phyloP scores from a whole-genome alignment of 139 green algal genomes.

The Chlamydomonas sp. region DNA sequence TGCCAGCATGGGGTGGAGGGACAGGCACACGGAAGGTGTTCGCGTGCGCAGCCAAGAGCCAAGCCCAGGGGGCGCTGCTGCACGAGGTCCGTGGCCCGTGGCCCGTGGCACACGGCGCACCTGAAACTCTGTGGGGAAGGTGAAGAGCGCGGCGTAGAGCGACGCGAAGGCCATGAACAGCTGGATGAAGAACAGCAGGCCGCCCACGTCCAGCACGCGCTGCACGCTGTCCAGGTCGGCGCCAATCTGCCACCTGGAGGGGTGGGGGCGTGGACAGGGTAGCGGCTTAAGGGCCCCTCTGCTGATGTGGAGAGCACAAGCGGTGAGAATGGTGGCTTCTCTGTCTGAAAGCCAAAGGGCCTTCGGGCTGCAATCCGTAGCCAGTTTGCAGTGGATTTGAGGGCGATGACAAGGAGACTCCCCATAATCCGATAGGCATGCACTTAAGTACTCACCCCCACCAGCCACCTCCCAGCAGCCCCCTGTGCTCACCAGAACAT shows the following conservation, averaged over 20 bases:
- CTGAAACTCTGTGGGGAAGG: constrained; percentile 63
- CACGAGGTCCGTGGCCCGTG: too few relatives aligned
- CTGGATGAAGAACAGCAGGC: constrained; percentile 71
- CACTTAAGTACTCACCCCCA: neutral
- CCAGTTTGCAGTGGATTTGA: too few relatives aligned
- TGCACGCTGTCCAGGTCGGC: neutral
- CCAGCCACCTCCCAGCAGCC: constrained; percentile 25
- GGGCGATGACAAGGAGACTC: too few relatives aligned
- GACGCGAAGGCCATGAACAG: constrained; percentile 66
- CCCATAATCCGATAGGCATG: too few relatives aligned
- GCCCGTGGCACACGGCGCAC: constrained; percentile 26
- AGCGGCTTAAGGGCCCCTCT: neutral
- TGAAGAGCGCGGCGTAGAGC: constrained; percentile 63
- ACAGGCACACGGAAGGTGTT: too few relatives aligned
- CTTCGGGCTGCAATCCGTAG: too few relatives aligned
- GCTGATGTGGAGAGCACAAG: neutral
- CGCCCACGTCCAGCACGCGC: constrained; percentile 50
- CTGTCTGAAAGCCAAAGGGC: too few relatives aligned
- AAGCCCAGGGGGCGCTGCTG: too few relatives aligned
- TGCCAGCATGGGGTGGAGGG: neutral
- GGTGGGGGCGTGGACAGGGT: neutral
- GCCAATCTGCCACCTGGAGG: constrained; percentile 24
- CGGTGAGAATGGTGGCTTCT: too few relatives aligned
- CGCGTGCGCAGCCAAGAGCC: too few relatives aligned
- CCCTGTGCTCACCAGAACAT: constrained; percentile 56